Conservation (phyloP, 169 alveolate genomes). For the Plasmodium inui region DNA sequence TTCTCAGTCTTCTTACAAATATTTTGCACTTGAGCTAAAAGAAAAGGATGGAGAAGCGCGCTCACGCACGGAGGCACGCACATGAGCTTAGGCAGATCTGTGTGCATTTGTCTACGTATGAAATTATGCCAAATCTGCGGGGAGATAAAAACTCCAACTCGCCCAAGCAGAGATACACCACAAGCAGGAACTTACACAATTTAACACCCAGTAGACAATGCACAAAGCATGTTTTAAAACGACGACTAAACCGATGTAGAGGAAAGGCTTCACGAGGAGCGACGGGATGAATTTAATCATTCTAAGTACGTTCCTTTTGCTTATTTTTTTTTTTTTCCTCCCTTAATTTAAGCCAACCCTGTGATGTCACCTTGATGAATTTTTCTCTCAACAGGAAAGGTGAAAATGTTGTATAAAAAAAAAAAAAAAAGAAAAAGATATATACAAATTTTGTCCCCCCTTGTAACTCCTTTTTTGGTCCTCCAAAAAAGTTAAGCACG, state of each 20-base stretch:
- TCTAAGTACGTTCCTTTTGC: not conserved
- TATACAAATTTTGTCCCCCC: not conserved
- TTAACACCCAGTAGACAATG: conserved; percentile 25
- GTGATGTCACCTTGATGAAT: not conserved
- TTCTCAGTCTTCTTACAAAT: conserved; percentile 38
- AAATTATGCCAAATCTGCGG: not conserved
- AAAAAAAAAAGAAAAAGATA: not conserved
- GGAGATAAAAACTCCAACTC: not conserved
- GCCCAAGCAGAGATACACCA: not conserved
- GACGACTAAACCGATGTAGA: conserved; percentile 47
- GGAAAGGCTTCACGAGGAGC: conserved; percentile 8
- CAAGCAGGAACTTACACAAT: conserved; percentile 42
- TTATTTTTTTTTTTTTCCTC: conserved; percentile 4
- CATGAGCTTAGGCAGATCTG: not conserved
- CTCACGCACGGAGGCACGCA: not conserved
- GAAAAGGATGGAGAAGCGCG: not conserved
- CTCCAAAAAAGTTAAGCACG: not conserved
- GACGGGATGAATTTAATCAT: conserved; percentile 23
- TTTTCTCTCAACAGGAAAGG: conserved; percentile 5
- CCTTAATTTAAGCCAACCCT: not conserved
- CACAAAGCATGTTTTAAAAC: conserved; percentile 27
- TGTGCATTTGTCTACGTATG: not conserved
- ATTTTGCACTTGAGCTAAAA: conserved; percentile 25
- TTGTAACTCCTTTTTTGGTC: not conserved
- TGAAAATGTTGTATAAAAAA: not conserved